Evolutionary conservation across 225 moss, liverwort and hornwort genomes (phyloP).

Genomic region (Pleurozium schreberi): DNA sequence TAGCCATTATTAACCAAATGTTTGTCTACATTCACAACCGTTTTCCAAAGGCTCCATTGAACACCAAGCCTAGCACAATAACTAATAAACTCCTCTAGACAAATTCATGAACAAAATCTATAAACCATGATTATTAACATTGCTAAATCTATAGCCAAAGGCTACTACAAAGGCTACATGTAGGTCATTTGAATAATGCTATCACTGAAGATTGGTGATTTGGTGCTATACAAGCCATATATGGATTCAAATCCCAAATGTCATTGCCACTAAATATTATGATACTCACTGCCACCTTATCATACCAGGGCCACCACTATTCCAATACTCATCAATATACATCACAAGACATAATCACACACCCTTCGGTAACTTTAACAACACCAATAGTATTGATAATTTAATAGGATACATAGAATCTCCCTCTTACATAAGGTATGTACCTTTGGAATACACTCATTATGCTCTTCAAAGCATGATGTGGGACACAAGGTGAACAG

Average conservation of each 20-base stretch:
- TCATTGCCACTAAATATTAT: no score
- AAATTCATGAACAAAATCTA: neutral
- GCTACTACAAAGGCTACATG: no score
- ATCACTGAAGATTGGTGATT: neutral
- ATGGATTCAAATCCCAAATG: neutral
- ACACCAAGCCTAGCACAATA: no score
- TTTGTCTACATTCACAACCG: no score
- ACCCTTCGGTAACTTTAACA: rapidly evolving
- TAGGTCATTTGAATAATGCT: no score
- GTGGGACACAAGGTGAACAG: neutral
- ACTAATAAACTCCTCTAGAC: no score
- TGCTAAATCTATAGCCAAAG: neutral
- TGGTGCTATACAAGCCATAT: neutral
- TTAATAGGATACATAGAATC: neutral
- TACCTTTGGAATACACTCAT: neutral
- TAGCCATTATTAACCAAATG: no score
- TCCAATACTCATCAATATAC: no score
- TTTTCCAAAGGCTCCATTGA: no score
- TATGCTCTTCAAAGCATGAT: rapidly evolving
- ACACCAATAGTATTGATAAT: neutral
- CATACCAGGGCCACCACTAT: rapidly evolving
- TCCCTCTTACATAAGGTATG: neutral
- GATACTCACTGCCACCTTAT: no score
- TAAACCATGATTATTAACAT: neutral
- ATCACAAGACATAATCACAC: neutral